Base-by-base conservation (phyloP, 176 grass and related monocot genomes). In the Bothriochloa decipiens region DNA sequence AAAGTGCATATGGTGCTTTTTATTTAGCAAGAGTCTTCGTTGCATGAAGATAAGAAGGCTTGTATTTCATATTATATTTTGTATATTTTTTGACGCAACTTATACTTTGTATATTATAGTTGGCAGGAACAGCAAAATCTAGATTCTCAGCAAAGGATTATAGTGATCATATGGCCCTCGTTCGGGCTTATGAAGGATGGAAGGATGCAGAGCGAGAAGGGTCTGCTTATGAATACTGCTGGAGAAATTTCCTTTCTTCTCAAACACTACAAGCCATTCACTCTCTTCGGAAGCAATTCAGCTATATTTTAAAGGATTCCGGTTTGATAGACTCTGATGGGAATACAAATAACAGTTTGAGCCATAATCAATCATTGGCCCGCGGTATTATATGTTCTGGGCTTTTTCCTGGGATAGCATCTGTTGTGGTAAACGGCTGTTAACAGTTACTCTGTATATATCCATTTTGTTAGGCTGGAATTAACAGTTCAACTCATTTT, bases 101-200 rank as follows among this genome's bases (percentile, higher is more conserved):
- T n/a, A n/a, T n/a, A n/a, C n/a, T n/a, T n/a, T n/a, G n/a, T n/a
- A n/a, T n/a, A n/a, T n/a, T n/a, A n/a, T n/a, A 98, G 96, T 88
- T 98, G 89, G 96, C 96, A 83, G 96, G 96, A 86, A 92, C 89
- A 20, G 96, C 96, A 33, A 98, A 98, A 91, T 93, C 96, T 83
- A 93, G 93, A 88, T 98, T 98, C 83, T 95, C 96, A 66, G 85
- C 91, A 0, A 98, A 98, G 85, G 96, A 98, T 85, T 98, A 94
- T 89, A 95, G 96, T 89, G 96, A 98, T 81, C 96, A 98, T 83
- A 98, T 98, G 96, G 93, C 96, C 50, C 89, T 98, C 57, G 91
- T 98, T 28, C 83, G 96, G 66, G 96, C 96, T 87, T 98, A 90
- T 47, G 93, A 98, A 90, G 96, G 96, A 92, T 98, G 92, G 91